Evolutionary conservation across 306 rosid genomes (phyloP), one percentile per base, ranked within the genome.

Genomic region (Senna siamea): DNA sequence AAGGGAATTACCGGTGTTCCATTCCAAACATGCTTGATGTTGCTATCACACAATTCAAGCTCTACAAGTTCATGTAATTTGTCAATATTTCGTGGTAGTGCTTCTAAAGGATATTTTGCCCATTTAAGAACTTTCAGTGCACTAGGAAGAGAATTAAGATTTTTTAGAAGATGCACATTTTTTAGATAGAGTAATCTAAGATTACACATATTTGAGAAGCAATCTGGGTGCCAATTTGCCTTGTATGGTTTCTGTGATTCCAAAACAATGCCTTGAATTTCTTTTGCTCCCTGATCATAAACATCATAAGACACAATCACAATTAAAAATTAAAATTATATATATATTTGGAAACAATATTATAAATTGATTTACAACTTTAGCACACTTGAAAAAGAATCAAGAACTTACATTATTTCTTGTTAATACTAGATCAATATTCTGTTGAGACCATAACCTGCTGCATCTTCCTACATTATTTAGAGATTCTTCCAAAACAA

Each of bases 131-230:
- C 22, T 70, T 41, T 70, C 41, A 70, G 5, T 37, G 35, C 32
- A 71, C 44, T 22, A 14, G 84, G 76, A 20, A 83, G 80, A 53
- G 64, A 70, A 2, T 35, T 43, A 19, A 75, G 79, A 56, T 77
- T 75, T 9, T 11, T 22, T 1, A 60, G 74, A 67, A 83, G 83
- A 7, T 66, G 48, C 26, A 66, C 69, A 37, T 53, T 64, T 44
- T 76, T 40, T 48, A 82, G 20, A 19, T 38, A 69, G 22, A 82
- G 80, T 4, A 74, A 69, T 52, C 61, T 78, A 55, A 82, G 63
- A 68, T 52, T 52, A n/a, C 15, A 9, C 73, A 68, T 48, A 9
- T 68, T 51, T 32, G 73, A 30, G 43, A 68, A 68, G 26, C 40
- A 4, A 46, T 50, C 4, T 7, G 15, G n/a, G 0, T 67, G 12